Evolutionary conservation across 73 alveolate genomes (phyloP).

Genomic region (Paramecium sexaurelia): DNA sequence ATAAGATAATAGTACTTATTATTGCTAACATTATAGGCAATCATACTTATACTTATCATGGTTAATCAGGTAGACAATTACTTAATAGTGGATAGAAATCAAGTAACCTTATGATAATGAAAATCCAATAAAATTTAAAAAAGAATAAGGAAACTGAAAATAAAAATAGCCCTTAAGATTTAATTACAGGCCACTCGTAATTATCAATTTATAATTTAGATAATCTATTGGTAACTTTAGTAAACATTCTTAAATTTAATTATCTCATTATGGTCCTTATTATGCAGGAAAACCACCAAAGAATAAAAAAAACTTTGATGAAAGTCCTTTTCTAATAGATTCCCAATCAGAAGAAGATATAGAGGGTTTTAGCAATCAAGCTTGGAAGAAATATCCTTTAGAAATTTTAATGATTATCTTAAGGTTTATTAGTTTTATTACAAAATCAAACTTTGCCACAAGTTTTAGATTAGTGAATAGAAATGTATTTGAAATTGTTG

Average conservation of each 20-base stretch:
- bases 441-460: conserved; percentile 54
- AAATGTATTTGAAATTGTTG: conserved; percentile 29
- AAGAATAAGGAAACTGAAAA: background rate
- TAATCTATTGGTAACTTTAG: background rate
- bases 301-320: background rate
- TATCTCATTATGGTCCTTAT: background rate
- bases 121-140: background rate
- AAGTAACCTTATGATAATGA: background rate
- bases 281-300: conserved; percentile 10
- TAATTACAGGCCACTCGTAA: background rate
- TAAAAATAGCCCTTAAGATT: background rate
- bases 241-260: background rate
- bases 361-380: conserved; percentile 33
- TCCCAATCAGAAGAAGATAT: background rate
- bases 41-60: background rate
- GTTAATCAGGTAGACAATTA: background rate
- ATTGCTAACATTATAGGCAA: background rate
- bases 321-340: background rate
- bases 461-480: conserved; percentile 41
- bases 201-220: background rate
- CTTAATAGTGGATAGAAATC: background rate
- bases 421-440: conserved; percentile 49
- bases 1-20: background rate
- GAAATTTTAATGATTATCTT: conserved; percentile 44
- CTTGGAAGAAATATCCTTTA: conserved; percentile 25